A percentile compares a stretch with the other conserved stretches of the same genome.
Evolutionary conservation across 2,329 filamentous ascomycete genomes (phyloP).

Genomic region (Cordyceps fumosorosea): DNA sequence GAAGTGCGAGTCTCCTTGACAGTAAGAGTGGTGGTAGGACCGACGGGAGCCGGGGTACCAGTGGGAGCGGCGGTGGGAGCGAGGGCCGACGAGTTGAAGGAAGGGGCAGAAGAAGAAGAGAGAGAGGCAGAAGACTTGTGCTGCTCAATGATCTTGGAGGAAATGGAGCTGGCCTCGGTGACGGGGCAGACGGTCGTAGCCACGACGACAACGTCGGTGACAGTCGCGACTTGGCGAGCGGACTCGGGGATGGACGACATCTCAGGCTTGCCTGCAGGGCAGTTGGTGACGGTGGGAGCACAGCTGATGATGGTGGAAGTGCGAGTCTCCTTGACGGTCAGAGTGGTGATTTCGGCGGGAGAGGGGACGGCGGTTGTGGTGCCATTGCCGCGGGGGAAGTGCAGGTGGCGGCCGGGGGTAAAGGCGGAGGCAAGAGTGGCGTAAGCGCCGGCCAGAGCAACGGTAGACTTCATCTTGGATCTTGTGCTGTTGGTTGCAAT

Average conservation of each 20-base stretch:
- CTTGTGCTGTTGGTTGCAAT: slow-evolving; percentile 24
- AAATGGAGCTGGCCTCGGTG: slow-evolving; percentile 33
- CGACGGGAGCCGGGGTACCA: not conserved
- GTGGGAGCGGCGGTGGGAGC: not conserved
- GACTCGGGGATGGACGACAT: slow-evolving; percentile 30
- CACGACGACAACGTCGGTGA: slow-evolving; percentile 34
- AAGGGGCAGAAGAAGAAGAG: not conserved
- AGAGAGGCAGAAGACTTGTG: slow-evolving; percentile 21
- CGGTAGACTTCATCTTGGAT: slow-evolving; percentile 47
- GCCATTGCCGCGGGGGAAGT: slow-evolving; percentile 16
- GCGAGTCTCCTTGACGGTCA: slow-evolving; percentile 47
- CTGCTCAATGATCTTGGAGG: slow-evolving; percentile 31
- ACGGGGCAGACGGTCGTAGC: slow-evolving; percentile 41
- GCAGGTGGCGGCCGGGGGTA: slow-evolving; percentile 15
- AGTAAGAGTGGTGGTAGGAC: slow-evolving; percentile 34
- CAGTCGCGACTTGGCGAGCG: slow-evolving; percentile 26
- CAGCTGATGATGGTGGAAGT: slow-evolving; percentile 53
- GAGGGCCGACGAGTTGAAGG: not conserved
- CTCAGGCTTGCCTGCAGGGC: slow-evolving; percentile 32
- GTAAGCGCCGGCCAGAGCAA: slow-evolving; percentile 37
- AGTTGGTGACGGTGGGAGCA: slow-evolving; percentile 52
- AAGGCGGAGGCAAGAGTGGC: slow-evolving; percentile 38
- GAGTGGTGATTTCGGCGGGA: slow-evolving; percentile 27
- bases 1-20: slow-evolving; percentile 48
- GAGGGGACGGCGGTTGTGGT: slow-evolving; percentile 13